Conservation (phyloP, 2,329 filamentous ascomycete species). For the Camillea tinctor region DNA sequence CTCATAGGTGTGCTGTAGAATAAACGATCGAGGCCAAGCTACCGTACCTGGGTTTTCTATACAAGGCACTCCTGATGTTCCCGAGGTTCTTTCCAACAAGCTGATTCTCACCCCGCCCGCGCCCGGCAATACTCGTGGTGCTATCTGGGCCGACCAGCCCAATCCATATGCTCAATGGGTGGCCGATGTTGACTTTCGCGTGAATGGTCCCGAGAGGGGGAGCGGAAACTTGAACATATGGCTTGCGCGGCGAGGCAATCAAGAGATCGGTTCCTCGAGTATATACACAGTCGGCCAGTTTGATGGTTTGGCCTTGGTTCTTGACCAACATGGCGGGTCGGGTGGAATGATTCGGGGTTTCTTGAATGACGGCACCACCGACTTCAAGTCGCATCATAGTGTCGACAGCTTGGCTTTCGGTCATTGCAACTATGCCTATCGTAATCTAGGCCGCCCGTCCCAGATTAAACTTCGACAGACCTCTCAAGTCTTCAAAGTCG, state of each 20-base stretch:
- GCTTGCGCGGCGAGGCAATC: conserved; percentile 71
- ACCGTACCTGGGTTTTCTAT: conserved; percentile 55
- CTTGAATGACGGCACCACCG: conserved; percentile 83
- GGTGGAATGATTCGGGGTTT: conserved; percentile 87
- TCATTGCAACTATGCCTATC: conserved; percentile 86
- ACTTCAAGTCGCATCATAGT: conserved; percentile 73
- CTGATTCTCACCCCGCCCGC: conserved; percentile 86
- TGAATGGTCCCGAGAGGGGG: conserved; percentile 78
- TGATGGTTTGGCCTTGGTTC: conserved; percentile 83
- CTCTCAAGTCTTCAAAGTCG: conserved; percentile 67
- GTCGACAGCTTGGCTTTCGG: conserved; percentile 89
- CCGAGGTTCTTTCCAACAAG: conserved; percentile 79
- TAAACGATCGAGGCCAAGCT: conserved; percentile 60
- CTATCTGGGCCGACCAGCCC: conserved; percentile 71
- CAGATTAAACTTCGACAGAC: conserved; percentile 72
- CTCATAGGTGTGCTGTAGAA: conserved; percentile 42
- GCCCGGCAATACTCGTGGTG: conserved; percentile 81
- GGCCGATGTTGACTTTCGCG: conserved; percentile 83
- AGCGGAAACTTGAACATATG: conserved; percentile 92
- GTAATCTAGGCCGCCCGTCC: conserved; percentile 84
- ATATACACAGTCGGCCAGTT: conserved; percentile 84
- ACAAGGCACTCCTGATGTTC: conserved; percentile 52
- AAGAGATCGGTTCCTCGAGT: conserved; percentile 67
- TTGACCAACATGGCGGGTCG: conserved; percentile 77
- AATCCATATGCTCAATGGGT: conserved; percentile 71